phyloP scores from a whole-genome alignment of 352 stramenopile species.

The Phytophthora sp. region DNA sequence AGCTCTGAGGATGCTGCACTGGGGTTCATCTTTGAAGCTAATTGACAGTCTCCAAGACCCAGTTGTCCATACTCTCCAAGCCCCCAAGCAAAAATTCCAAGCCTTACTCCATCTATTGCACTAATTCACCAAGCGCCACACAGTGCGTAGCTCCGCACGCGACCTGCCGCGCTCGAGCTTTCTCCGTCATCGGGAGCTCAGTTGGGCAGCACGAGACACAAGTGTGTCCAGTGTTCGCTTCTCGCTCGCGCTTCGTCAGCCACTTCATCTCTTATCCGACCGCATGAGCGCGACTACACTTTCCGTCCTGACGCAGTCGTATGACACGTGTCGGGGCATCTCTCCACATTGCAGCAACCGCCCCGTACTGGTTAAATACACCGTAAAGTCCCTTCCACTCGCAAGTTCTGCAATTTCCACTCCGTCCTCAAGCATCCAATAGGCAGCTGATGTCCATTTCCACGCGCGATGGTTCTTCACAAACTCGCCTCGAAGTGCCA shows the following conservation, averaged over 20 bases:
- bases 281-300: slow-evolving; percentile 23
- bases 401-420: slow-evolving; percentile 21
- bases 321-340: slow-evolving; percentile 17
- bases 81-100: slow-evolving; percentile 42
- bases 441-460: slow-evolving; percentile 21
- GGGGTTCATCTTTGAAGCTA: slow-evolving; percentile 26
- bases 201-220: slow-evolving; percentile 24
- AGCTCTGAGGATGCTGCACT: slow-evolving; percentile 25
- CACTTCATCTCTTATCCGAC: slow-evolving; percentile 28
- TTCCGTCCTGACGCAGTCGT: slow-evolving; percentile 21
- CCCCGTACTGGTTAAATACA: slow-evolving; percentile 26
- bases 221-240: slow-evolving; percentile 18
- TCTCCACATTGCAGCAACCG: slow-evolving; percentile 27
- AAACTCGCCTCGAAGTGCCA: slow-evolving; percentile 29
- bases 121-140: slow-evolving; percentile 29
- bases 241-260: slow-evolving; percentile 10
- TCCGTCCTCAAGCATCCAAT: slow-evolving; percentile 14
- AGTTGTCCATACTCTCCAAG: slow-evolving; percentile 54
- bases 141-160: slow-evolving; percentile 54
- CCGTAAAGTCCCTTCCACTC: slow-evolving; percentile 22
- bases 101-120: not conserved
- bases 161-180: slow-evolving; percentile 35
- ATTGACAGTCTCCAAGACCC: slow-evolving; percentile 38
- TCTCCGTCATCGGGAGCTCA: slow-evolving; percentile 7
- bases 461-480: slow-evolving; percentile 24